Conservation (phyloP, 2,329 filamentous ascomycete species). For the Myriosclerotinia duriaeana region DNA sequence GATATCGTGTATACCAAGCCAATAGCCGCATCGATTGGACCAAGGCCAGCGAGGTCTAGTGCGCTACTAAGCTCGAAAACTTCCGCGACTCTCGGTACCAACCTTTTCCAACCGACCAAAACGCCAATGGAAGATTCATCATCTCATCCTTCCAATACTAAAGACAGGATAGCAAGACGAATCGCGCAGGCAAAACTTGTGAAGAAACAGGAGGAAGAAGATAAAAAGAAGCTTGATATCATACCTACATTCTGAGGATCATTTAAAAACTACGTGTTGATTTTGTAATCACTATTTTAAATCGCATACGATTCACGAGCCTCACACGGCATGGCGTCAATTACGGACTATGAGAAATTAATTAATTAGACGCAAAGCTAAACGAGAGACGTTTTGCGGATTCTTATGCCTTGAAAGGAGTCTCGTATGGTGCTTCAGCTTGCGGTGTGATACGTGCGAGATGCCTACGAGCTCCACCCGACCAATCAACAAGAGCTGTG, state of each 20-base stretch:
- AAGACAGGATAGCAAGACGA: slow-evolving; percentile 25
- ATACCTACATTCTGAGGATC: slow-evolving; percentile 36
- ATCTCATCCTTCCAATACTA: neutral
- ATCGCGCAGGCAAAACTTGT: slow-evolving; percentile 29
- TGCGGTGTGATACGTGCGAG: slow-evolving; percentile 80
- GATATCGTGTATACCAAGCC: neutral
- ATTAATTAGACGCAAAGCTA: neutral
- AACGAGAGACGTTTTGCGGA: neutral
- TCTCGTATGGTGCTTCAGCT: slow-evolving; percentile 76
- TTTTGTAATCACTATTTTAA: neutral
- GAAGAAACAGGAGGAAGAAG: slow-evolving; percentile 31
- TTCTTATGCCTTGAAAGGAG: slow-evolving; percentile 48
- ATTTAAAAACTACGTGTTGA: neutral
- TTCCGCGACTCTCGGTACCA: neutral
- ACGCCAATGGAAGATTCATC: neutral
- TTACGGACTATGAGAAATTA: neutral
- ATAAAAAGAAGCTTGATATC: slow-evolving; percentile 30
- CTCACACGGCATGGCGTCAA: neutral
- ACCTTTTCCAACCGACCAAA: neutral
- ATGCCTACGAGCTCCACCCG: slow-evolving; percentile 73
- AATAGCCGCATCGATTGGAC: neutral
- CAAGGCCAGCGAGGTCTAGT: neutral
- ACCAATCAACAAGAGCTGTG: slow-evolving; percentile 79
- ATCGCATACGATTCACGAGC: neutral
- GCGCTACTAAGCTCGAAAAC: neutral